These are phyloP conservation scores for Umbelopsis isabellina DNA, from an alignment of 192 early-diverging fungal genomes.

Conservation along the genomic window DNA sequence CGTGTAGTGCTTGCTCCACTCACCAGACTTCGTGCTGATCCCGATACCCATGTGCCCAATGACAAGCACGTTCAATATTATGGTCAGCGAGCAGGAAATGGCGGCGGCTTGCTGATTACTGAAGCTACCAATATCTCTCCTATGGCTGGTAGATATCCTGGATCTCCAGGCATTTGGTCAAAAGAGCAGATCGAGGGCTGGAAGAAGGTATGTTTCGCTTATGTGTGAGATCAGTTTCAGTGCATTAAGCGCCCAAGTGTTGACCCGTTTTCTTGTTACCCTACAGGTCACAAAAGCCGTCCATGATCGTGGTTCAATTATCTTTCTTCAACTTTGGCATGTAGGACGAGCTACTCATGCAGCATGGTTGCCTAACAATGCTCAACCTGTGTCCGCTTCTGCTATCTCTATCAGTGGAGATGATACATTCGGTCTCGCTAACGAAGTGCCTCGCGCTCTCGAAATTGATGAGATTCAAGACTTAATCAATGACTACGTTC, in stretches of 20 bases:
- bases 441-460: slow-evolving; percentile 17
- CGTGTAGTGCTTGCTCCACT: slow-evolving; percentile 30
- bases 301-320: slow-evolving; percentile 53
- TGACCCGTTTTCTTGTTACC: too few relatives aligned
- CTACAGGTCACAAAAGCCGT: slow-evolving; percentile 57
- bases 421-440: neutral
- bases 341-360: slow-evolving; percentile 17
- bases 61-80: slow-evolving; percentile 19
- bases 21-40: slow-evolving; percentile 3
- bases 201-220: too few relatives aligned
- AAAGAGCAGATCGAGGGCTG: slow-evolving; percentile 50
- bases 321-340: slow-evolving; percentile 61
- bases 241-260: too few relatives aligned
- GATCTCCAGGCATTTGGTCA: slow-evolving; percentile 39
- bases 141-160: slow-evolving; percentile 14
- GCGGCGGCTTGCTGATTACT: slow-evolving; percentile 23
- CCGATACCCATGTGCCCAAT: slow-evolving; percentile 5
- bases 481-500: slow-evolving; percentile 1
- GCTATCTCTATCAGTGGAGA: slow-evolving; percentile 21
- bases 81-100: slow-evolving; percentile 6
- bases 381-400: slow-evolving; percentile 15
- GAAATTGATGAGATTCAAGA: neutral
- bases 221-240: too few relatives aligned
- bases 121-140: slow-evolving; percentile 25
- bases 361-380: slow-evolving; percentile 6